Base-by-base conservation (phyloP, 192 early-diverging fungal species). In the Coemansia sp. region DNA sequence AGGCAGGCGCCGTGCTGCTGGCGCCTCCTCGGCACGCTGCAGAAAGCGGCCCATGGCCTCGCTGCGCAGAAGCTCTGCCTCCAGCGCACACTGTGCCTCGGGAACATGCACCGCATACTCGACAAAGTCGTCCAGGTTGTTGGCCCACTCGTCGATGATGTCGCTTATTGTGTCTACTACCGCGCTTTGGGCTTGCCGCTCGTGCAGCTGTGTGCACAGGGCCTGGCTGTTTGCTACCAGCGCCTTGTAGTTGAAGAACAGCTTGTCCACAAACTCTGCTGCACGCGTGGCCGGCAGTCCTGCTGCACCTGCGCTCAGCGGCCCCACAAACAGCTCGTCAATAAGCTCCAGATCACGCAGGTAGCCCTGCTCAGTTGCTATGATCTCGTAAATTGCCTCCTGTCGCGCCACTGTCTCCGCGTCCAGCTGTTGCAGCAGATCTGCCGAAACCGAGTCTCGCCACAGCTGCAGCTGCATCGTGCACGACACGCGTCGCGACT, bases 371-470 rank as follows among this genome's bases (percentile, higher is more conserved):
- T 98, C 92, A 0, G 89, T 95, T 40, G 85, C 82, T 14, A 96
- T 87, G 21, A 95, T 56, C 68, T 98, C 96, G 58, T 85, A 90
- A 54, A 98, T 97, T 17, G 85, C 83, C 67, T 98, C 93, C 60
- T 98, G 96, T 38, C 41, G 68, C 10, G 66, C 76, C 18, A 79
- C 42, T 5, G 61, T 44, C 42, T 69, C 66, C 0, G 56, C 21
- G 14, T 23, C 18, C 15, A 79, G 62, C 28, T 53, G 30, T 59
- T 64, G 65, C 40, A 79, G 53, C 42, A 79, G 58, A 30, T 23
- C 40, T 1, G 40, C 18, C 26, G 76, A 54, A 8, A 79, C 66
- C 8, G 76, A 73, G 61, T 79, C 65, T 17, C 70, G 59, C 76
- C 76, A 79, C 47, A 79, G 58, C 44, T 65, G 70, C 51, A 72